Conservation (phyloP, 192 early-diverging fungal species). For the Backusella mclennaniae region DNA sequence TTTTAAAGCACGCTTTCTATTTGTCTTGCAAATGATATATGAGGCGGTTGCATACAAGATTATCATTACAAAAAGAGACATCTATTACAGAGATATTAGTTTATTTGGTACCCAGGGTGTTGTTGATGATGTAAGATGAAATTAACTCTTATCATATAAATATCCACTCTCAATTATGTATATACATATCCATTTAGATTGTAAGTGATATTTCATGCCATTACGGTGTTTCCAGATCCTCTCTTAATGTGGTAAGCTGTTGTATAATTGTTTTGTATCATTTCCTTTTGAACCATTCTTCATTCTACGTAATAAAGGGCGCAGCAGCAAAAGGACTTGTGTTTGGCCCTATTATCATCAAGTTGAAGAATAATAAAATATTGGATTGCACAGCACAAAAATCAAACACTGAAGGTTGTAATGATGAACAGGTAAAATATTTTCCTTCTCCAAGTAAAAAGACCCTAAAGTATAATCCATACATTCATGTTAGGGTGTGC, state of each 20-base stretch:
- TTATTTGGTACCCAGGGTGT: constrained; percentile 19
- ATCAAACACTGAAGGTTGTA: background rate
- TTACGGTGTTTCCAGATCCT: constrained; percentile 21
- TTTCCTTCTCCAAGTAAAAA: background rate
- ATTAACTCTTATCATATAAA: background rate
- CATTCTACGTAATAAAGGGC: constrained; percentile 4
- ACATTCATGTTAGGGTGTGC: background rate
- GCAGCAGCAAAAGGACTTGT: constrained; percentile 30
- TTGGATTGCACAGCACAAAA: constrained; percentile 12
- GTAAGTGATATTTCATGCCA: constrained; percentile 24
- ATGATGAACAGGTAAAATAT: background rate
- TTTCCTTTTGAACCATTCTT: background rate
- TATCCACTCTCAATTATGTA: background rate
- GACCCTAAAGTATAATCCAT: background rate
- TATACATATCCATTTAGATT: constrained; percentile 14
- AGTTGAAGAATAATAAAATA: constrained; percentile 17
- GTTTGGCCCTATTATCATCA: constrained; percentile 25
- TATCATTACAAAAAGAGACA: constrained; percentile 31
- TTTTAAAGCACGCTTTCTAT: constrained; percentile 24
- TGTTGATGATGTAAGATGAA: constrained; percentile 22
- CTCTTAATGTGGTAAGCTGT: constrained; percentile 26
- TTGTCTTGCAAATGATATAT: constrained; percentile 32
- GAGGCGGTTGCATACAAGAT: constrained; percentile 23
- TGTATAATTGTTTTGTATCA: background rate
- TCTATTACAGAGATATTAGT: constrained; percentile 33